Percentiles rank a stretch among this genome's conserved stretches.
These are phyloP conservation scores for Puccinia sorghi DNA, from an alignment of 1,284 basidiomycete genomes.

Conservation along the genomic window DNA sequence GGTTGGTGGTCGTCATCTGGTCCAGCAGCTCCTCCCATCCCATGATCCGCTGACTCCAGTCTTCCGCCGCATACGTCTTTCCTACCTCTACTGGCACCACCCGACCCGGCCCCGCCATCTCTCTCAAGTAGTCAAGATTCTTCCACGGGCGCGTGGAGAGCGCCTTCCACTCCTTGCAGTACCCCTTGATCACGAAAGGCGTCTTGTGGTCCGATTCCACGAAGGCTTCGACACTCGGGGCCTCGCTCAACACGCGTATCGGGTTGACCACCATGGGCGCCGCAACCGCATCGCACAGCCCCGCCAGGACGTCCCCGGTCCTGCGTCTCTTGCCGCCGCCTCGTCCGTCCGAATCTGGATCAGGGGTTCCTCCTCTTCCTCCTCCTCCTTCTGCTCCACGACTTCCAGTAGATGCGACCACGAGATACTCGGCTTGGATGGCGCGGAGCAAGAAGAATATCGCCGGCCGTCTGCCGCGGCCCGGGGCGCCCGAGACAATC, in stretches of 20 bases:
- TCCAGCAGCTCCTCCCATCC: conserved; percentile 73
- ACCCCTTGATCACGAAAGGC: conserved; percentile 75
- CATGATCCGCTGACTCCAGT: conserved; percentile 81
- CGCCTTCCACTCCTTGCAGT: conserved; percentile 68
- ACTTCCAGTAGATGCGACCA: not conserved
- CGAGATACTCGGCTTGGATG: conserved; percentile 59
- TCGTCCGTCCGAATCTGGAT: not conserved
- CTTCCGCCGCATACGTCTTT: conserved; percentile 72
- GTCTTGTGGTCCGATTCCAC: conserved; percentile 59
- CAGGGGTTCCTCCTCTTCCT: not conserved
- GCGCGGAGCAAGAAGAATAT: conserved; percentile 66
- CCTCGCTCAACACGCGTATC: conserved; percentile 56
- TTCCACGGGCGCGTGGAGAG: conserved; percentile 68
- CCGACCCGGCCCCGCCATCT: conserved; percentile 72
- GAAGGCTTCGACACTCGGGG: conserved; percentile 67
- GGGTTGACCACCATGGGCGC: conserved; percentile 1
- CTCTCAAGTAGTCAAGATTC: conserved; percentile 69
- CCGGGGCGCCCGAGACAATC: conserved; percentile 77
- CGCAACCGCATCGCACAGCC: not conserved
- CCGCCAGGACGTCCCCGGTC: too few relatives aligned
- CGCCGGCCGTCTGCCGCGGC: conserved; percentile 65
- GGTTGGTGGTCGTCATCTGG: conserved; percentile 43
- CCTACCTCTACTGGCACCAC: conserved; percentile 90
- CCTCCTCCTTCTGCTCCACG: not conserved
- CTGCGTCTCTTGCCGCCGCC: too few relatives aligned